Percentiles rank a stretch among this genome's conserved stretches.
Conservation (phyloP, 176 grass and related monocot species). For the Carex parvula region DNA sequence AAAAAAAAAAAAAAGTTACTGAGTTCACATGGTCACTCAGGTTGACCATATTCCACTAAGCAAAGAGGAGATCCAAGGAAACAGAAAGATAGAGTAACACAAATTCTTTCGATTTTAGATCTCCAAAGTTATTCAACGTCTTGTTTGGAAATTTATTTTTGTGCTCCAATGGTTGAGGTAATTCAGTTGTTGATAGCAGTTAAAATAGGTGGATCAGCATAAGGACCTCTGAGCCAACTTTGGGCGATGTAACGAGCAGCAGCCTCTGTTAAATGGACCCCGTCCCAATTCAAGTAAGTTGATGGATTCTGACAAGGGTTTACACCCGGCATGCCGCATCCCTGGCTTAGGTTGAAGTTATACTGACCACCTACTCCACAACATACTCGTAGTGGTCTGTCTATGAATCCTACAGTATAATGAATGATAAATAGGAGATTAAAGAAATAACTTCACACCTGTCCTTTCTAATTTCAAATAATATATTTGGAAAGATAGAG, state of each 20-base stretch:
- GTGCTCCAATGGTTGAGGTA: background rate
- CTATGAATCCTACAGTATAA: background rate
- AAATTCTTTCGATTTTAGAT: too few relatives aligned
- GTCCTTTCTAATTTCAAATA: background rate
- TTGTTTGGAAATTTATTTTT: too few relatives aligned
- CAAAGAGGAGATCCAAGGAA: too few relatives aligned
- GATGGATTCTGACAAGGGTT: background rate
- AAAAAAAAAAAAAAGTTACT: too few relatives aligned
- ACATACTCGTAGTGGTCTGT: background rate
- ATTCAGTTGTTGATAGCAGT: background rate
- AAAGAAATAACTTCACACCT: background rate
- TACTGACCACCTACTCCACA: background rate
- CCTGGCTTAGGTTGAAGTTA: background rate
- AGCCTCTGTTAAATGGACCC: constrained; percentile 6
- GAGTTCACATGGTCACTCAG: too few relatives aligned
- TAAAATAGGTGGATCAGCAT: constrained; percentile 18
- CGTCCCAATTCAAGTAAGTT: background rate
- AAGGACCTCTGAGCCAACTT: constrained; percentile 34
- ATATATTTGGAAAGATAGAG: background rate
- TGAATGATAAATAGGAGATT: background rate
- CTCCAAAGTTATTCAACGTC: too few relatives aligned
- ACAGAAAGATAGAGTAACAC: too few relatives aligned
- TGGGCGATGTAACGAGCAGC: background rate
- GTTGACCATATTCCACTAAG: too few relatives aligned
- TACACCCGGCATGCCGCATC: background rate